phyloP scores from a whole-genome alignment of 169 alveolate species.

The Eimeria praecox region DNA sequence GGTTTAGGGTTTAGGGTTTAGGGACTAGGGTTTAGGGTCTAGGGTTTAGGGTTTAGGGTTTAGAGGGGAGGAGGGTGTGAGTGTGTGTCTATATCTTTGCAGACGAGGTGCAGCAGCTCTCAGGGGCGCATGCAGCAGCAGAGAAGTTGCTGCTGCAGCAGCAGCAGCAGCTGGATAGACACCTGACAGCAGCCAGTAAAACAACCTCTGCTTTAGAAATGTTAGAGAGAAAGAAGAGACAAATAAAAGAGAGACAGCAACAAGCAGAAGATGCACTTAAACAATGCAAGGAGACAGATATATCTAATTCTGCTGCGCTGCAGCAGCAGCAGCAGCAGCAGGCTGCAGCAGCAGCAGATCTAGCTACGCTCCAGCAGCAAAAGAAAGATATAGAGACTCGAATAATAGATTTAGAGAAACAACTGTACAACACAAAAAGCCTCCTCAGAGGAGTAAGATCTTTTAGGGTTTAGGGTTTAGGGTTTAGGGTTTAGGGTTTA shows the following conservation, averaged over 20 bases:
- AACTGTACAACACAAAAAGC: not conserved
- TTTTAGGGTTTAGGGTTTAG: conserved; percentile 13
- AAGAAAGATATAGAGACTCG: not conserved
- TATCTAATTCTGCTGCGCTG: conserved; percentile 1
- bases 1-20: conserved; percentile 30
- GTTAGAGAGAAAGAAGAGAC: not conserved
- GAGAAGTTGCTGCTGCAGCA: conserved; percentile 33
- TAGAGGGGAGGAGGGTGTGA: no score
- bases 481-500: conserved; percentile 12
- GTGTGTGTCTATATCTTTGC: not conserved
- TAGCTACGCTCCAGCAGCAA: not conserved
- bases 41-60: conserved; percentile 28
- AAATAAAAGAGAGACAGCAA: conserved; percentile 1
- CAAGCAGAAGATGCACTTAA: not conserved
- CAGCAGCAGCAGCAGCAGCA: conserved; percentile 28
- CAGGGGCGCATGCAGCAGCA: not conserved
- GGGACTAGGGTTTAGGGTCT: conserved; percentile 14
- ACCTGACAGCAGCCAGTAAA: not conserved
- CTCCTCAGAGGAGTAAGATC: not conserved
- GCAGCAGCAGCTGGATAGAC: conserved; percentile 10
- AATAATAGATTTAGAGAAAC: not conserved
- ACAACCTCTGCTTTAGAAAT: not conserved
- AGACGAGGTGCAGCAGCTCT: not conserved
- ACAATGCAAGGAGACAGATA: not conserved
- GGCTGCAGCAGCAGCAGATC: not conserved